phyloP scores from a whole-genome alignment of 1,284 basidiomycete species.

The Fomes fomentarius region DNA sequence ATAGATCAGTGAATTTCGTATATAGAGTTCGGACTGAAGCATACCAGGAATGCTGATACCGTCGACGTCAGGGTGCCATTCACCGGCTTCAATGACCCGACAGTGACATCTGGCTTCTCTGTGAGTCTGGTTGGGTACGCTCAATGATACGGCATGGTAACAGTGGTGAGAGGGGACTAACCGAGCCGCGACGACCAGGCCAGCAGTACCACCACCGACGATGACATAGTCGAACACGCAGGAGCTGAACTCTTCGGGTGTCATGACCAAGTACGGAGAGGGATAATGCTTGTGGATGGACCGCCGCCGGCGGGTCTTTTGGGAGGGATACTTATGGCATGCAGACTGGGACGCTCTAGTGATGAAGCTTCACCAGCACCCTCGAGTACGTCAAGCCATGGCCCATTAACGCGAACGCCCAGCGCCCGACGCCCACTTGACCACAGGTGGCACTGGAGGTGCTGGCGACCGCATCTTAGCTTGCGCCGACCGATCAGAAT shows the following conservation, averaged over 20 bases:
- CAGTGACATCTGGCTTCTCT: constrained; percentile 42
- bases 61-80: constrained; percentile 28
- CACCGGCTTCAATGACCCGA: constrained; percentile 36
- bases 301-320: too few relatives aligned
- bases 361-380: too few relatives aligned
- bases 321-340: too few relatives aligned
- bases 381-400: too few relatives aligned
- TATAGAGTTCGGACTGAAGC: neutral
- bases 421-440: too few relatives aligned
- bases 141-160: neutral
- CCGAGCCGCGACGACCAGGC: constrained; percentile 10
- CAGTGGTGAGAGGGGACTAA: neutral
- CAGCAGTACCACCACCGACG: constrained; percentile 22
- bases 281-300: too few relatives aligned
- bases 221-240: constrained; percentile 32
- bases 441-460: too few relatives aligned
- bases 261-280: too few relatives aligned
- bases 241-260: constrained; percentile 21
- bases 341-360: too few relatives aligned
- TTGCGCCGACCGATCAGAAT: too few relatives aligned
- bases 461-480: too few relatives aligned
- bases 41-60: constrained; percentile 15
- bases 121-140: constrained; percentile 31
- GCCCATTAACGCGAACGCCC: too few relatives aligned
- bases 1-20: neutral